Evolutionary conservation across 1,139 yeast species (phyloP), one percentile per base, ranked within the genome.

Genomic region (Sugiyamaella paludigena): DNA sequence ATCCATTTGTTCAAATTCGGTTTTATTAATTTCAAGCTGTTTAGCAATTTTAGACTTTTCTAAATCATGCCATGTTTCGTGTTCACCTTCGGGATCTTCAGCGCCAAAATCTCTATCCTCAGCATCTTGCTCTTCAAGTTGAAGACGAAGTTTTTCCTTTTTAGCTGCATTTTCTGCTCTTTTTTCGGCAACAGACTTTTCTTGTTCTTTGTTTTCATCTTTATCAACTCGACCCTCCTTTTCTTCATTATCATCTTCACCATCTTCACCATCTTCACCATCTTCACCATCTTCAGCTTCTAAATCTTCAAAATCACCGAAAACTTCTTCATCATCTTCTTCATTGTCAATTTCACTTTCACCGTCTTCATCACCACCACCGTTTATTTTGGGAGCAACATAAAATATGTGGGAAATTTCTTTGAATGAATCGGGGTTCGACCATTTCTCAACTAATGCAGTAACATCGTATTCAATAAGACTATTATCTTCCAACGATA

Each of bases 31-130:
- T 56, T 92, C 98, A 58, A 87, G 74, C 71, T 94, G 98, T 67
- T 92, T 91, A 51, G 96, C 92, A 81, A 94, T 91, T 64, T 91
- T 92, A 54, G 95, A 94, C 71, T 94, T 94, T 69, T 94, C 97
- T 68, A 87, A 80, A 65, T 92, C 98, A 66, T 92, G 94, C 98
- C 98, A 94, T 0, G 96, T 89, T 60, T 92, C 97, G 55, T 79
- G 80, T 56, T 81, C 83, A 28, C 80, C 81, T 65, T 84, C 89
- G 16, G 84, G 84, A 55, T 83, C 88, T 52, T 82, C 87, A 11
- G 80, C 87, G 2, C 83, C 85, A 58, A 79, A 78, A 53, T 86
- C 89, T 41, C 87, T 76, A 56, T 84, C 91, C 26, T 79, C 84
- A 45, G 77, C 65, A 30, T 65, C 82, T 67, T 87, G 96, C 59